A percentile compares a stretch with the other conserved stretches of the same genome.
These are phyloP conservation scores for Cladosporium cucumerinum DNA, from an alignment of 2,329 filamentous ascomycete species.

Conservation along the genomic window DNA sequence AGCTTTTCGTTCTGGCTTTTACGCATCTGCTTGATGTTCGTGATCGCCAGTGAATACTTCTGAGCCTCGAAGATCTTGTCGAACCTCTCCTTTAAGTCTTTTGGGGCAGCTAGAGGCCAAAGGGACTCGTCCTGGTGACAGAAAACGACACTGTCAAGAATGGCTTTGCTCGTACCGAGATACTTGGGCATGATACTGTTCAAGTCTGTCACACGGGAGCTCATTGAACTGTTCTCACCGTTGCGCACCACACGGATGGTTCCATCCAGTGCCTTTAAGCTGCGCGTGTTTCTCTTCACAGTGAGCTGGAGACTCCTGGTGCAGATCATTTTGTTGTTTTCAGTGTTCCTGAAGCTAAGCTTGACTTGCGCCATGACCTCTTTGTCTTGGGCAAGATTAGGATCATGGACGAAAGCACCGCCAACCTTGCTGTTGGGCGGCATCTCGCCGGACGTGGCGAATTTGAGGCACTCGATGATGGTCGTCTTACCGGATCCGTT, in stretches of 20 bases:
- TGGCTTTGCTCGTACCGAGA: constrained; percentile 82
- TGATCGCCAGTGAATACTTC: constrained; percentile 96
- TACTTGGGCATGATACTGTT: constrained; percentile 80
- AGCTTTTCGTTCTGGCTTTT: constrained; percentile 81
- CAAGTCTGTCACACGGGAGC: constrained; percentile 75
- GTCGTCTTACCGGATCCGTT: constrained; percentile 99
- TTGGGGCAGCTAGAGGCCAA: constrained; percentile 91
- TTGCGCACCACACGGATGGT: constrained; percentile 71
- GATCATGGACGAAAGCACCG: constrained; percentile 94
- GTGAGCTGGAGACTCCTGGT: constrained; percentile 82
- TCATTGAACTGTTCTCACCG: constrained; percentile 75
- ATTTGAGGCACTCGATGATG: constrained; percentile 98
- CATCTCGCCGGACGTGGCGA: constrained; percentile 90
- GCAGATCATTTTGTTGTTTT: constrained; percentile 74
- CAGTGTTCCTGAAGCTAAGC: constrained; percentile 76
- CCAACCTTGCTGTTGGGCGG: constrained; percentile 84
- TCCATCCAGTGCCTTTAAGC: constrained; percentile 81
- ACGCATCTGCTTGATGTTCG: constrained; percentile 81
- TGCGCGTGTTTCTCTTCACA: constrained; percentile 73
- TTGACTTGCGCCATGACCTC: constrained; percentile 90
- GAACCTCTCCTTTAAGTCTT: constrained; percentile 84
- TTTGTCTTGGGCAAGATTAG: constrained; percentile 84
- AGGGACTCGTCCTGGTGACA: constrained; percentile 97
- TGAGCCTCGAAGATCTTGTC: constrained; percentile 97
- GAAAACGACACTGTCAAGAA: constrained; percentile 94